Evolutionary conservation across 805 yeast species (phyloP), one percentile per base, ranked within the genome.

Genomic region (Pachysolen tannophilus): DNA sequence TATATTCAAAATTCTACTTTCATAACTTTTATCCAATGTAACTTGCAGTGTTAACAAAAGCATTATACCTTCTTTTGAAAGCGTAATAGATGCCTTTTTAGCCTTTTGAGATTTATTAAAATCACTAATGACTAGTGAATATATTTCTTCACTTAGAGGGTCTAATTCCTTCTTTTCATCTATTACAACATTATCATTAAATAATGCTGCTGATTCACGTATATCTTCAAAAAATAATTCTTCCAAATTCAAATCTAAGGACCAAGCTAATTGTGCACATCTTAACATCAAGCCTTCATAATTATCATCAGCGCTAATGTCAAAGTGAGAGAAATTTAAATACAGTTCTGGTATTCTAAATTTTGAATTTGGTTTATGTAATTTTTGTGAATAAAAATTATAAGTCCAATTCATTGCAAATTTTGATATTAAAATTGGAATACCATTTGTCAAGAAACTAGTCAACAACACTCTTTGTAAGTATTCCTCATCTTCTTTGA

Each of bases 391-490:
- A 20, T 34, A 35, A 21, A 18, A 30, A 11, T 30, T 26, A 25
- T 15, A 23, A 13, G 29, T 26, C 36, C 37, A 33, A 24, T 20
- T 9, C 6, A 45, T 14, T 3, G 38, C 16, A 9, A 33, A 32
- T 13, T 13, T 8, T 11, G 13, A 13, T 6, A 33, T 14, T 14
- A 64, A 44, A 9, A 66, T 47, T 26, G 65, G 70, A 10, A 75
- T 55, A 2, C 69, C 50, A 45, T 74, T 69, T 1, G 88, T 70
- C 15, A 81, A 43, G 31, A 82, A 70, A 31, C 78, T 69, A 26
- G 78, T 74, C 34, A 90, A 58, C 28, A 87, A 57, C 43, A 71
- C 72, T 25, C 84, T 66, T 48, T 83, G 90, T 23, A 81, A 56
- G 38, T 66, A 69, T 6, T 67, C 60, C 52, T 82, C 92, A 43